Conservation (phyloP, 257 asterid species). For the Solanum habrochaites region DNA sequence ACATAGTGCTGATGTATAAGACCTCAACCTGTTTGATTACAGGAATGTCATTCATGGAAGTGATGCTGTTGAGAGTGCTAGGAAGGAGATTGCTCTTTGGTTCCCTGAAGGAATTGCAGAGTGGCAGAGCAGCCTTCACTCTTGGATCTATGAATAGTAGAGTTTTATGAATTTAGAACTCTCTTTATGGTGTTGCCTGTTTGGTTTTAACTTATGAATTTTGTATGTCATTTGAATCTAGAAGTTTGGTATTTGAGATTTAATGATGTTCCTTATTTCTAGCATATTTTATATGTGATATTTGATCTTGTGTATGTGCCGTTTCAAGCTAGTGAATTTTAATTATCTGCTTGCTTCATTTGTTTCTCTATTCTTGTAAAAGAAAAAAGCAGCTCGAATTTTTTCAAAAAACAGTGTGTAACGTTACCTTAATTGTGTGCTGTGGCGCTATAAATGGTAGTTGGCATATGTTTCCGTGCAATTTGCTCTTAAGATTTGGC, state of each 20-base stretch:
- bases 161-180: not conserved
- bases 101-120: constrained; percentile 84
- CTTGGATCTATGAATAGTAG: constrained; percentile 76
- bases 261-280: not conserved
- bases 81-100: constrained; percentile 94
- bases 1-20: not conserved
- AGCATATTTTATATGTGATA: not conserved
- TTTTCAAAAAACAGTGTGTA: not conserved
- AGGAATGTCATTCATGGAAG: constrained; percentile 95
- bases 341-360: not conserved
- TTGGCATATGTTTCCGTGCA: not conserved
- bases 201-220: not conserved
- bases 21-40: not conserved
- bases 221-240: not conserved
- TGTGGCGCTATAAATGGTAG: not conserved
- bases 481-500: not conserved
- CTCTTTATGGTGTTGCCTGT: not conserved
- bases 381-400: not conserved
- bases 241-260: not conserved
- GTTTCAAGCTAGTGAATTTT: not conserved
- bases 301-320: not conserved
- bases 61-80: constrained; percentile 83
- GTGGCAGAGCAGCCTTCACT: constrained; percentile 80
- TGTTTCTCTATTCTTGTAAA: not conserved
- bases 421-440: not conserved